Evolutionary conservation across 352 stramenopile species (phyloP), one percentile per base, ranked within the genome.

Genomic region (Globisporangium polare): DNA sequence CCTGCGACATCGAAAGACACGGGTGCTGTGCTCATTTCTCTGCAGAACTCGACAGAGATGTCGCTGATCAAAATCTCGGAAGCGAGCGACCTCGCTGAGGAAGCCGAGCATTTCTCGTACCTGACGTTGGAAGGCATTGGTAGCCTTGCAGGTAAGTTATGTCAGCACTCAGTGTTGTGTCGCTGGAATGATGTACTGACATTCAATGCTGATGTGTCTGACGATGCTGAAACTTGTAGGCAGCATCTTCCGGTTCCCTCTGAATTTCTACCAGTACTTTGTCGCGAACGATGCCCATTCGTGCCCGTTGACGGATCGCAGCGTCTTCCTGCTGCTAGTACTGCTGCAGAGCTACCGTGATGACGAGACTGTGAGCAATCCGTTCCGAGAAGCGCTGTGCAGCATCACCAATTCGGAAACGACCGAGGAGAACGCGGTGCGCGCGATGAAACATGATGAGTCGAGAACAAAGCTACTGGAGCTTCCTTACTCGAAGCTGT

Each of bases 301-400:
- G 29, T 88, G 74, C 35, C 83, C 81, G 3, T 66, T 94, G 24
- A 75, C 77, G 5, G 83, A 94, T 39, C 83, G 85, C 1, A 90
- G 83, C 31, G 73, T 74, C 8, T 56, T 94, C 7, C 26, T 92
- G n/a, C 53, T 92, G 13, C 65, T 92, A 10, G 71, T 90, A 8
- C 59, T 94, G 9, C 67, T 94, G 27, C 80, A 89, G 55, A 88
- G 83, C 53, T 89, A 77, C 55, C 73, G 80, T 56, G 75, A 94
- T 49, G 78, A 65, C 18, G 68, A 69, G 5, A 58, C 66, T 0
- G 56, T 59, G 9, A 72, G 31, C n/a, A 94, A 94, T 60, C 80
- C 81, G 42, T 94, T 88, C 33, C 77, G 85, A 62, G 68, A 72
- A 13, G 72, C 83, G 13, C 45, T 92, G 26, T 78, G 67, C 46